These are phyloP conservation scores for Centaurea solstitialis DNA, from an alignment of 129 eudicot genomes.

Conservation along the genomic window DNA sequence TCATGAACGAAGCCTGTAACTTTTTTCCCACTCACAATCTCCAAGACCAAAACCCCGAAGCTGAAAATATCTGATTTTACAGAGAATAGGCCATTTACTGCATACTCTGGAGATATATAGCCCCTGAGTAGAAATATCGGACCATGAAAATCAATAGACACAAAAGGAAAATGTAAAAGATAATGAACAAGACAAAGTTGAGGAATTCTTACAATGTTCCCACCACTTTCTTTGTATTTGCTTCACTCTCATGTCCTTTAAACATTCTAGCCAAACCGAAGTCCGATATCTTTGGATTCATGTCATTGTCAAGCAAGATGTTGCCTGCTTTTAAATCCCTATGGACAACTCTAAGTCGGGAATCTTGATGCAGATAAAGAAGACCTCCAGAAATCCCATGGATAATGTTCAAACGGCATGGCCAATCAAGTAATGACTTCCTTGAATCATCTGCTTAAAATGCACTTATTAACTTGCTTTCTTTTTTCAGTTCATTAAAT, in stretches of 20 bases:
- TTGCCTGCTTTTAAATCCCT: neutral
- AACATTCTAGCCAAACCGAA: slow-evolving; percentile 48
- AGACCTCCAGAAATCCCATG: slow-evolving; percentile 43
- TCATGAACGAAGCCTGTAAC: slow-evolving; percentile 9
- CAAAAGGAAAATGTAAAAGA: neutral
- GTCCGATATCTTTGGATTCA: slow-evolving; percentile 53
- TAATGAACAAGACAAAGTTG: neutral
- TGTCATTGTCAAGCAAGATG: slow-evolving; percentile 24
- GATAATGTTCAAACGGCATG: slow-evolving; percentile 33
- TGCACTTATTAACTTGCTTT: neutral
- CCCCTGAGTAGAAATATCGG: neutral
- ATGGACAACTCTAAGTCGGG: neutral
- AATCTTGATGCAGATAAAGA: slow-evolving; percentile 39
- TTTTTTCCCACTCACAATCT: slow-evolving; percentile 5
- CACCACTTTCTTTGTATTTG: slow-evolving; percentile 26
- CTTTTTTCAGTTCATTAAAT: too few species aligned
- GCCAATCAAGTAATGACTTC: slow-evolving; percentile 31
- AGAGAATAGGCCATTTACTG: neutral
- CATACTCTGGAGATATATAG: neutral
- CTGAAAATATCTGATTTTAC: slow-evolving; percentile 19
- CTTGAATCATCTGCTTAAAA: slow-evolving; percentile 26
- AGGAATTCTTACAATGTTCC: slow-evolving; percentile 42
- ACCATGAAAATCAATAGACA: neutral
- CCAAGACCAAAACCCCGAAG: slow-evolving; percentile 9
- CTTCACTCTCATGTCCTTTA: neutral